A percentile compares a stretch with the other conserved stretches of the same genome.
phyloP scores from a whole-genome alignment of 345 rosid genomes.

The Hibiscus syriacus region DNA sequence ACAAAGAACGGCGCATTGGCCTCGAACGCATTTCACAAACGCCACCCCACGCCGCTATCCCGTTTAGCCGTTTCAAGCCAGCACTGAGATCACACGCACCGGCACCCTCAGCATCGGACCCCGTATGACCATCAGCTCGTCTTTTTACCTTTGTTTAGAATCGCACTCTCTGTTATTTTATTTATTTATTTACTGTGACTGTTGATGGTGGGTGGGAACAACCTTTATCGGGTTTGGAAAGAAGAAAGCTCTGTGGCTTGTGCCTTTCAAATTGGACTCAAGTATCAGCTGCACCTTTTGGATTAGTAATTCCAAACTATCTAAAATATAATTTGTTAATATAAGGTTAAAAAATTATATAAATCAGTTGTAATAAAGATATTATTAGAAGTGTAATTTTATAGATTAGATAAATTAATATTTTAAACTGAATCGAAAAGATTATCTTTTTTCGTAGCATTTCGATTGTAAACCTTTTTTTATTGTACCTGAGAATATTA shows the following conservation, averaged over 20 bases:
- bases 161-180: not conserved
- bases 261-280: not conserved
- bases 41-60: not conserved
- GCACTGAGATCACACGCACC: not conserved
- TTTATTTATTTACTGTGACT: not conserved
- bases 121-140: not conserved
- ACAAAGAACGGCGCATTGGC: conserved; percentile 14
- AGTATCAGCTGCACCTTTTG: not conserved
- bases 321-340: no score
- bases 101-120: not conserved
- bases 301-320: no score
- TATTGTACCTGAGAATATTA: no score
- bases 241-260: not conserved
- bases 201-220: not conserved
- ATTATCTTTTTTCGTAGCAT: no score
- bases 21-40: not conserved
- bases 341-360: no score
- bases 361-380: no score
- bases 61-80: conserved; percentile 12
- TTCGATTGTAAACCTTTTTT: no score
- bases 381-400: no score
- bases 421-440: no score
- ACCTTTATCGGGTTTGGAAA: not conserved
- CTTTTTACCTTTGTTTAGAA: not conserved
- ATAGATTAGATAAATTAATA: no score